These are phyloP conservation scores for Tuber melanosporum DNA, from an alignment of 495 filamentous ascomycete species.

Conservation along the genomic window DNA sequence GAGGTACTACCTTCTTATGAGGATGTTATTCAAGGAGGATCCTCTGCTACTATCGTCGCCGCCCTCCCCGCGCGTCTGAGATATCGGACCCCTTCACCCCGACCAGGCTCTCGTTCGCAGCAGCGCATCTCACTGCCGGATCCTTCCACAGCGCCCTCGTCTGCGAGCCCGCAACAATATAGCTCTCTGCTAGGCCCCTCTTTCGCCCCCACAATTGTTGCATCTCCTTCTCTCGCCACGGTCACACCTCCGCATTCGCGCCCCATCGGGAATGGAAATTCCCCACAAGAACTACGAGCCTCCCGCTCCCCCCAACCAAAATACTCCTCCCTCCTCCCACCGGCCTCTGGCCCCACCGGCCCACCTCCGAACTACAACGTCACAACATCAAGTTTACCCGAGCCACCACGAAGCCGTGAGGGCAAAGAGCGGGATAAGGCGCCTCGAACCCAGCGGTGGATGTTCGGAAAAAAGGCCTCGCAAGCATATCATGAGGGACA, in stretches of 20 bases:
- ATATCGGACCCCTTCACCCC: not conserved
- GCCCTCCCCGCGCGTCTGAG: not conserved
- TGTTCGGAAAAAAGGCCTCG: not conserved
- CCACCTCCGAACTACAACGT: slow-evolving; percentile 20
- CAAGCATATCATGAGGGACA: not conserved
- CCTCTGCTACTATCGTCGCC: not conserved
- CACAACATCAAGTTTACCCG: slow-evolving; percentile 14
- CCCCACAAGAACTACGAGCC: not conserved
- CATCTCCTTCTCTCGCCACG: not conserved
- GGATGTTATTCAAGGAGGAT: not conserved
- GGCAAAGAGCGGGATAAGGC: not conserved
- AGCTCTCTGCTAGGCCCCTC: not conserved
- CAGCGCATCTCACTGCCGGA: not conserved
- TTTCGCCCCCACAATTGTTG: not conserved
- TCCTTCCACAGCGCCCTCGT: not conserved
- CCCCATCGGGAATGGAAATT: not conserved
- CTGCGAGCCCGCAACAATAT: not conserved
- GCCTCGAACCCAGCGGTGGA: not conserved
- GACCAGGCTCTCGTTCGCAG: not conserved
- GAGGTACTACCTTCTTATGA: not conserved
- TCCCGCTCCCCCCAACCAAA: not conserved
- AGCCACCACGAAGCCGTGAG: not conserved
- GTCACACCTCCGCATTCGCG: not conserved
- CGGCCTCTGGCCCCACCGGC: not conserved
- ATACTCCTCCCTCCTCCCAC: slow-evolving; percentile 19